Percentiles rank a stretch among this genome's conserved stretches.
phyloP scores from a whole-genome alignment of 768 basidiomycete species.

The Kwoniella heveanensis region DNA sequence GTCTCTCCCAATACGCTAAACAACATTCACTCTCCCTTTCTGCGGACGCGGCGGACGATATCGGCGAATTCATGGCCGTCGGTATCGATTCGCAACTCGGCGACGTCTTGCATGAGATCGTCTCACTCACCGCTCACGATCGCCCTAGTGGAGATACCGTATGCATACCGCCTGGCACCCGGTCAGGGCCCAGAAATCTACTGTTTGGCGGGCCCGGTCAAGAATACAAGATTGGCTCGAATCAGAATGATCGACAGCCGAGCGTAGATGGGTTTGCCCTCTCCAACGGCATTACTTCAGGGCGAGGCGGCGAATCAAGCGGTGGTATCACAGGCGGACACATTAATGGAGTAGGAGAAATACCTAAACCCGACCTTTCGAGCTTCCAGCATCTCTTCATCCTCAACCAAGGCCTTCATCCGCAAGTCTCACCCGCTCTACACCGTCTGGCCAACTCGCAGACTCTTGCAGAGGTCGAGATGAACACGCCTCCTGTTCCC shows the following conservation, averaged over 20 bases:
- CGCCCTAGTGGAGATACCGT: constrained; percentile 37
- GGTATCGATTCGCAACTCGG: constrained; percentile 41
- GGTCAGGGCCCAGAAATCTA: too few species aligned
- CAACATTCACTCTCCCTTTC: constrained; percentile 27
- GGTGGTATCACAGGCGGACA: not conserved
- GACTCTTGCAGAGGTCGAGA: constrained; percentile 24
- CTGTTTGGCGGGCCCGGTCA: not conserved
- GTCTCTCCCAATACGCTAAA: constrained; percentile 33
- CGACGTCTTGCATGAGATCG: constrained; percentile 35
- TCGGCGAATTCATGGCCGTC: constrained; percentile 49
- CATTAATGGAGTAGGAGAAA: constrained; percentile 55
- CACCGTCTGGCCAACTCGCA: constrained; percentile 30
- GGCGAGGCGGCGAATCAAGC: not conserved
- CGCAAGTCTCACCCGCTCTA: constrained; percentile 35
- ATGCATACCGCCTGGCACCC: constrained; percentile 17
- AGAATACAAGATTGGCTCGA: not conserved
- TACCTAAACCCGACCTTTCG: constrained; percentile 38
- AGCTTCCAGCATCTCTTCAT: constrained; percentile 33
- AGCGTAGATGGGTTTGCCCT: not conserved
- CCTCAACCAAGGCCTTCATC: constrained; percentile 36
- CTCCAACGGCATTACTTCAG: not conserved
- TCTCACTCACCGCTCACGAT: constrained; percentile 35
- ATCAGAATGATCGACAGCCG: not conserved
- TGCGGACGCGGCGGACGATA: constrained; percentile 26
- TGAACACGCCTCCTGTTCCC: constrained; percentile 1